These are phyloP conservation scores for Diaporthe caulivora DNA, from an alignment of 2,329 filamentous ascomycete species.

Conservation along the genomic window DNA sequence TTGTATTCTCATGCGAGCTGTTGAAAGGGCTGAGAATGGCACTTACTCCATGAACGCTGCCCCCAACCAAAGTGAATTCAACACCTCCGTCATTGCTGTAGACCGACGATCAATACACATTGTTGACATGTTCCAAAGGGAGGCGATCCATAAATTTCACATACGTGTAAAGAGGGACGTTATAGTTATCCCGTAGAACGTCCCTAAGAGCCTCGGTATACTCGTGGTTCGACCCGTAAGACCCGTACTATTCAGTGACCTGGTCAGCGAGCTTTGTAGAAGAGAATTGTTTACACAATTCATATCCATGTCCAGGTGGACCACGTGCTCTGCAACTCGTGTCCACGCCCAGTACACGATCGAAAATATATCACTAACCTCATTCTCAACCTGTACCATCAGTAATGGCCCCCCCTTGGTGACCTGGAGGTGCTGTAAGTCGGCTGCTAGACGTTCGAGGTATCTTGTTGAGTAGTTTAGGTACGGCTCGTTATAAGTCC, in stretches of 20 bases:
- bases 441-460: slow-evolving; percentile 52
- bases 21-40: not conserved
- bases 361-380: slow-evolving; percentile 41
- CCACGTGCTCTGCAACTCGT: too few relatives aligned
- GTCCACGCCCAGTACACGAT: not conserved
- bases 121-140: not conserved
- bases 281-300: not conserved
- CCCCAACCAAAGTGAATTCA: slow-evolving; percentile 57
- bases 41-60: slow-evolving; percentile 53
- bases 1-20: too few relatives aligned
- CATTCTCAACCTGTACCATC: slow-evolving; percentile 65
- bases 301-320: too few relatives aligned
- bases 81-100: slow-evolving; percentile 57
- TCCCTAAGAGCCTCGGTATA: slow-evolving; percentile 57
- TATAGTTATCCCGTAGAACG: slow-evolving; percentile 56
- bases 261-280: not conserved
- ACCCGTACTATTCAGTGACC: slow-evolving; percentile 53
- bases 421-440: slow-evolving; percentile 52
- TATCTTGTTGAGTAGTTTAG: slow-evolving; percentile 53
- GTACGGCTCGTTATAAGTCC: slow-evolving; percentile 56
- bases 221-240: slow-evolving; percentile 57
- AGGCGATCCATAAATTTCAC: not conserved
- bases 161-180: slow-evolving; percentile 58
- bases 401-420: slow-evolving; percentile 59
- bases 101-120: not conserved